Base-by-base conservation (phyloP, 2,329 filamentous ascomycete genomes). In the Trichoderma atrobrunneum region DNA sequence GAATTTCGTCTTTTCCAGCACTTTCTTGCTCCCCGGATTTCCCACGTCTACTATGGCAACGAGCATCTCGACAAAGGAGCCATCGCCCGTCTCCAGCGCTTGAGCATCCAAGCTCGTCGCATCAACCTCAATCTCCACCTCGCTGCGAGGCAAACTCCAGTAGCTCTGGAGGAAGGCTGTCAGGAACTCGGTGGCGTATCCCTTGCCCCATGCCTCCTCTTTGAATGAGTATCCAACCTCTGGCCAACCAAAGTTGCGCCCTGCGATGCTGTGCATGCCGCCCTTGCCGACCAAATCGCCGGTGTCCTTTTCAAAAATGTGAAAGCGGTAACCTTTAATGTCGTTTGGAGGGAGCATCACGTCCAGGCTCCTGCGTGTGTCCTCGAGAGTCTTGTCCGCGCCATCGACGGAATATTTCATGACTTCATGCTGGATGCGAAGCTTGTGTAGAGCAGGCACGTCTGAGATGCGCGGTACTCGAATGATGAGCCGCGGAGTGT, bases 181-280 rank as follows among this genome's bases (percentile, higher is more conserved):
- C 54, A 88, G 67, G 64, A 87, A 85, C 78, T 89, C 87, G 3
- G 84, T 87, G 43, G 83, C 86, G 73, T 86, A 83, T 6, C 87
- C 87, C 48, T 79, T 80, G 1, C 84, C 84, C 87, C 87, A 89
- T 62, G 77, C 74, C 72, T 85, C 82, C 61, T 78, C 80, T 56
- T 80, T 79, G 63, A 89, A 76, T 77, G 87, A 81, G 76, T 88
- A 89, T n/a, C 87, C 87, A 24, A 87, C 60, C 77, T 87, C 87
- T 11, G 86, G 86, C 85, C 85, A 87, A 32, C 84, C 85, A n/a
- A 59, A 48, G 12, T n/a, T 10, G 28, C n/a, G n/a, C 5, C 66
- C 57, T 28, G 10, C 1, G 28, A 70, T n/a, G 39, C 57, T 21
- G 57, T 62, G 66, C 43, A 70, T 36, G 28, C 66, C 66, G 39